Conservation (phyloP, 352 stramenopile species). For the Pythium brassicae region DNA sequence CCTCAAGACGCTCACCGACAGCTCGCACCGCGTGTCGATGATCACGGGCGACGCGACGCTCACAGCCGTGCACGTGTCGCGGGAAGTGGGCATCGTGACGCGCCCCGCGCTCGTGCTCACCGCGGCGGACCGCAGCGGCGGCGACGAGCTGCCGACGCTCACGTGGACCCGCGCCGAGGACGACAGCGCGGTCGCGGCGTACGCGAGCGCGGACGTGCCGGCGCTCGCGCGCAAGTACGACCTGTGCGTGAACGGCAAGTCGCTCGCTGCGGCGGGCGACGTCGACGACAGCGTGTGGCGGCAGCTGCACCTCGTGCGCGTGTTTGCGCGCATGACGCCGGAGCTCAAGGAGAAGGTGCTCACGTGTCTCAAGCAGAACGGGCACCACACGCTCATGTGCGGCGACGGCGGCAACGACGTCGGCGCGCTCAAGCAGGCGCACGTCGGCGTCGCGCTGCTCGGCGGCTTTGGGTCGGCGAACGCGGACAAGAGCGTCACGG, state of each 20-base stretch:
- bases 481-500: conserved; percentile 84
- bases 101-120: conserved; percentile 70
- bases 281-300: conserved; percentile 83
- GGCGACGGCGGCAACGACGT: conserved; percentile 99
- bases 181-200: conserved; percentile 60
- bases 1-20: conserved; percentile 90
- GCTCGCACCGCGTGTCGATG: conserved; percentile 95
- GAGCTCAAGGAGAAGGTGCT: conserved; percentile 97
- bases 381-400: conserved; percentile 96
- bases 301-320: conserved; percentile 71
- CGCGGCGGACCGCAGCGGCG: conserved; percentile 22
- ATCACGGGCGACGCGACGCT: conserved; percentile 98
- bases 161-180: conserved; percentile 84
- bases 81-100: conserved; percentile 92
- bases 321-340: conserved; percentile 97
- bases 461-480: conserved; percentile 82
- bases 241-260: conserved; percentile 82
- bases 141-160: conserved; percentile 31
- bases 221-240: conserved; percentile 77
- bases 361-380: conserved; percentile 91
- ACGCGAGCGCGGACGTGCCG: conserved; percentile 57
- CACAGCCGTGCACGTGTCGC: conserved; percentile 96
- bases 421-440: conserved; percentile 91
- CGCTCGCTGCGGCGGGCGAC: conserved; percentile 62
- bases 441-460: conserved; percentile 82